Base-by-base conservation (phyloP, 148 eudicot genomes). In the Suaeda aralocaspica region DNA sequence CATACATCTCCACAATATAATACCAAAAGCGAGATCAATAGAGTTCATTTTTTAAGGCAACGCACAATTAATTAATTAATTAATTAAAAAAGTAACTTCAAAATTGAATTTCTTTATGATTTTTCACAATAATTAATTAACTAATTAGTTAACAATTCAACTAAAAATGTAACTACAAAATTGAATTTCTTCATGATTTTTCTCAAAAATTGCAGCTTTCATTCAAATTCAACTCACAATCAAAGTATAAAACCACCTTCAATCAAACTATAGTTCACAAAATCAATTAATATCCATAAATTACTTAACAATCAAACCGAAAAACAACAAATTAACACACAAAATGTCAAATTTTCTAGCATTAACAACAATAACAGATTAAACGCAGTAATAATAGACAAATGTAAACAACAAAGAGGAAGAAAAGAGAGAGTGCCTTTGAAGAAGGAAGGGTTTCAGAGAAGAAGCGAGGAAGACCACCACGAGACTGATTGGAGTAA, bases 391-490 rank as follows among this genome's bases (percentile, higher is more conserved):
- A 60, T 24, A 1, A 42, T 25, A 9, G 4, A 12, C 5, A 21
- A 34, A n/a, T 28, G 5, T 9, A 41, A 56, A 6, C n/a, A 22
- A 19, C 1, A 19, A 1, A 16, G 12, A 28, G 34, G 22, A 74
- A 48, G 50, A 48, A 67, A 46, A 0, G 16, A 29, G 72, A 76
- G 66, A 66, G 50, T 76, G 60, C 98, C 93, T 86, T 82, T 66
- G 90, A 86, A 74, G 82, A 59, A 71, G 96, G 98, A 58, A 92
- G 87, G 31, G 82, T 68, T 25, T 81, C 73, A 49, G 96, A 90
- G 90, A 82, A 86, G 85, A 92, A 93, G 49, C 98, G 92, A 79
- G 98, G 96, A 41, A 93, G 95, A 66, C 91, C 87, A 8, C 96
- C 98, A 31, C 92, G 95, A 65, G 96, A 90, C 71, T 93, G 98